Conservation (phyloP, 164 flowering plant genomes). For the Piper betle region DNA sequence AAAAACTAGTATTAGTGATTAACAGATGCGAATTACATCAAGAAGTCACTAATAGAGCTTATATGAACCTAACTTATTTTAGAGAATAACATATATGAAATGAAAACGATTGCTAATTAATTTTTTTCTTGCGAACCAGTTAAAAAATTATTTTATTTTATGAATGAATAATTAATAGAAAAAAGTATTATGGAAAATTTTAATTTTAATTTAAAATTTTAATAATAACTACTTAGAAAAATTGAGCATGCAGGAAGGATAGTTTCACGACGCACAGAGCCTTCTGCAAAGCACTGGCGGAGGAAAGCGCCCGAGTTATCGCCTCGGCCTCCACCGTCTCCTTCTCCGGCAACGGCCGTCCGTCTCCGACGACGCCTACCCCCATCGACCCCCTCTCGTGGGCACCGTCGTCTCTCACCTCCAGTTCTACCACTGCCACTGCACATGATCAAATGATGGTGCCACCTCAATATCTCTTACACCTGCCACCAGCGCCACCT, state of each 20-base stretch:
- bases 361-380: conserved; percentile 9
- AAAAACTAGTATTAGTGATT: too few relatives aligned
- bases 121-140: neutral
- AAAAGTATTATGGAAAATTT: neutral
- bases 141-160: neutral
- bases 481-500: conserved; percentile 14
- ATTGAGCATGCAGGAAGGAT: conserved; percentile 44
- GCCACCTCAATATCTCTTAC: neutral
- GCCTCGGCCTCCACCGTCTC: conserved; percentile 6
- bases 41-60: too few relatives aligned
- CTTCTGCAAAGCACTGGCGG: conserved; percentile 75
- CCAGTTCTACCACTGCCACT: conserved; percentile 1
- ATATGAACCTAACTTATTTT: neutral
- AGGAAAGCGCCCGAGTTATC: conserved; percentile 65
- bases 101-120: neutral
- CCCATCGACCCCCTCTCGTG: conserved; percentile 11
- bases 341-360: conserved; percentile 6
- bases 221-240: neutral
- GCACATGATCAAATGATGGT: neutral
- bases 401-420: neutral
- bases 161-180: neutral
- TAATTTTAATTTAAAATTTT: neutral
- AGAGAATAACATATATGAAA: neutral
- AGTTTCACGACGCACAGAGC: conserved; percentile 81
- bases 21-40: too few relatives aligned